Base-by-base conservation (phyloP, 1,284 basidiomycete species). In the Mycena sp. region DNA sequence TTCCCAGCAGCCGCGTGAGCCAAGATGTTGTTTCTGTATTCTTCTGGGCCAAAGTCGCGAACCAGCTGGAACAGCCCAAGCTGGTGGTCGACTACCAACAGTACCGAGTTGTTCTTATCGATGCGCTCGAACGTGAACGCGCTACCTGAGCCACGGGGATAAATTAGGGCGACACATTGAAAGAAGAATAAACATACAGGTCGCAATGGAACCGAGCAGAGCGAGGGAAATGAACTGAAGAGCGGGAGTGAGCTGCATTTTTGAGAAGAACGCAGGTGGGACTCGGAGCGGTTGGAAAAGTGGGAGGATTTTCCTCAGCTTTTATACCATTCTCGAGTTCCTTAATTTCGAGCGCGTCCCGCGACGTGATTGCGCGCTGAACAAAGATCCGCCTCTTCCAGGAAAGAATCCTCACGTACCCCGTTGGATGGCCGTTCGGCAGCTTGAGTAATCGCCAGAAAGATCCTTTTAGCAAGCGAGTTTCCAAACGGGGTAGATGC, bases 81-180 rank as follows among this genome's bases (percentile, higher is more conserved):
- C 67, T 84, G 82, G 64, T 81, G 79, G 69, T 84, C 83, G 56
- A 84, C 76, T 54, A 84, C 74, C 44, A 84, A 72, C 14, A 84
- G 73, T 23, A 78, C 71, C 11, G 71, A 74, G 48, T 83, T 69
- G 70, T 78, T 72, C 68, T 83, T 83, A 76, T 83, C 74, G 67
- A 84, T 69, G 38, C 82, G 74, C 43, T 78, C 78, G 68, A 79
- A 82, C 41, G 16, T 52, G 54, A 53, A 58, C 16, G 63, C 58
- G 37, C 14, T 48, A 25, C 44, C 57, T 63, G 55, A 38, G 41
- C 3, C n/a, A 49, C 6, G 19, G 19, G 25, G 23, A 2, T n/a
- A 10, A 6, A 23, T 57, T 23, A 46, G 30, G n/a, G 14, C 29
- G 23, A 28, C 3, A 21, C 16, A 38, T 21, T 14, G 6, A n/a